Evolutionary conservation across 768 basidiomycete genomes (phyloP).

Genomic region (Podaxis pistillaris): DNA sequence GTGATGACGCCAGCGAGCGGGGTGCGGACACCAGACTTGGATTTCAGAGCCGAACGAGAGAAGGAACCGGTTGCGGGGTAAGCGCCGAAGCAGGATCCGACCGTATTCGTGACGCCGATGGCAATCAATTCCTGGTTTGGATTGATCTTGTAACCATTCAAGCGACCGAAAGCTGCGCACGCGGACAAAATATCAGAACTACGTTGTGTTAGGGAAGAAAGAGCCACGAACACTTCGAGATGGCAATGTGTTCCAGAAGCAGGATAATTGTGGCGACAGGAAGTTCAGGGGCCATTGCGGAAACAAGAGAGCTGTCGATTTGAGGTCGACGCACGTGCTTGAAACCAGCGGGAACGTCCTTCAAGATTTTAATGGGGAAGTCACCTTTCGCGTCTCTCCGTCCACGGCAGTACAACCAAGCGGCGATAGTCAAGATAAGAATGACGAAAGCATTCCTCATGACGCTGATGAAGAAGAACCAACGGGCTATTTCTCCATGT

Average conservation of each 20-base stretch:
- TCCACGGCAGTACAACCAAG: slow-evolving; percentile 81
- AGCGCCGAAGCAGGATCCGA: slow-evolving; percentile 87
- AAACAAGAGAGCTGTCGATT: slow-evolving; percentile 46
- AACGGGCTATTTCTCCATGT: slow-evolving; percentile 42
- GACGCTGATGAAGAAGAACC: slow-evolving; percentile 78
- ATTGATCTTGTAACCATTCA: slow-evolving; percentile 93
- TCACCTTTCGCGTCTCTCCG: slow-evolving; percentile 55
- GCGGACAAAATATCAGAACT: slow-evolving; percentile 1
- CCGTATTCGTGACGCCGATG: slow-evolving; percentile 93
- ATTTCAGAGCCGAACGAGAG: slow-evolving; percentile 95
- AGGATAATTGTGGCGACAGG: slow-evolving; percentile 88
- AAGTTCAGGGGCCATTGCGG: slow-evolving; percentile 70
- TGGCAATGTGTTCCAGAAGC: slow-evolving; percentile 94
- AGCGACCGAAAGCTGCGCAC: slow-evolving; percentile 80
- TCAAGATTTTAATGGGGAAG: slow-evolving; percentile 83
- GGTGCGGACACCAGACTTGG: slow-evolving; percentile 96
- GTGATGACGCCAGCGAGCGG: slow-evolving; percentile 86
- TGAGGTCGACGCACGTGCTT: slow-evolving; percentile 50
- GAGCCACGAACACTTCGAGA: slow-evolving; percentile 74
- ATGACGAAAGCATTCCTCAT: slow-evolving; percentile 86
- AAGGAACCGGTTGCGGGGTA: slow-evolving; percentile 99
- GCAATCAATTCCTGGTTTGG: slow-evolving; percentile 96
- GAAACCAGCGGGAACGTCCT: slow-evolving; percentile 83
- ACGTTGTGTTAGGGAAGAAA: not conserved
- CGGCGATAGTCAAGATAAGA: slow-evolving; percentile 80